These are phyloP conservation scores for Sporothrix pallida DNA, from an alignment of 2,329 filamentous ascomycete species.

Conservation along the genomic window DNA sequence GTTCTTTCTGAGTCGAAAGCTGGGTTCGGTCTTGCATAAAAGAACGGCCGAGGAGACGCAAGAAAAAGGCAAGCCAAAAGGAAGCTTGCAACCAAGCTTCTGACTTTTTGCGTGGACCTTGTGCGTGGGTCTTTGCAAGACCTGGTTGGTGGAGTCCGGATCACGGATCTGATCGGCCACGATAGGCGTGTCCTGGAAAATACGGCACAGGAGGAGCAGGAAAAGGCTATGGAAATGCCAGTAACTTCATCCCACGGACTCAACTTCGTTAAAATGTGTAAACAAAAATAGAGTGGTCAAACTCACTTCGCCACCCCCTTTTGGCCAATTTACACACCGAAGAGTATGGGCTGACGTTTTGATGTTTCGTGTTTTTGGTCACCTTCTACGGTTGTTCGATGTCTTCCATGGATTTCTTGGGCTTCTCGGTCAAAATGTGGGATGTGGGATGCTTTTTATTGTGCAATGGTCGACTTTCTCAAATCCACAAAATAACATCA, in stretches of 20 bases:
- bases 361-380: neutral
- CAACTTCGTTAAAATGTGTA: neutral
- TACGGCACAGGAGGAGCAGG: too few relatives aligned
- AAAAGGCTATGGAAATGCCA: too few relatives aligned
- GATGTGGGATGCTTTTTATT: too few relatives aligned
- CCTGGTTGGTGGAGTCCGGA: constrained; percentile 15
- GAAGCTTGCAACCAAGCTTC: neutral
- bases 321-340: neutral
- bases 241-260: too few relatives aligned
- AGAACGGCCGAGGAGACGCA: neutral
- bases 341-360: constrained; percentile 2
- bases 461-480: too few relatives aligned
- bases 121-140: neutral
- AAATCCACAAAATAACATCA: too few relatives aligned
- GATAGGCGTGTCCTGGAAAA: too few relatives aligned
- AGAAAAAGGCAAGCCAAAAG: neutral
- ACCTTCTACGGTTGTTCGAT: neutral
- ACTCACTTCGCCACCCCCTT: constrained; percentile 13
- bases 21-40: constrained; percentile 6
- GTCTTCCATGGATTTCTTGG: neutral
- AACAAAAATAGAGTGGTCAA: neutral
- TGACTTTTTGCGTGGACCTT: neutral
- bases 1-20: neutral
- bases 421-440: neutral
- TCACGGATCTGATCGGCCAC: neutral